A percentile compares a stretch with the other conserved stretches of the same genome.
Evolutionary conservation across 306 rosid genomes (phyloP).

Genomic region (Lathyrus oleraceus): DNA sequence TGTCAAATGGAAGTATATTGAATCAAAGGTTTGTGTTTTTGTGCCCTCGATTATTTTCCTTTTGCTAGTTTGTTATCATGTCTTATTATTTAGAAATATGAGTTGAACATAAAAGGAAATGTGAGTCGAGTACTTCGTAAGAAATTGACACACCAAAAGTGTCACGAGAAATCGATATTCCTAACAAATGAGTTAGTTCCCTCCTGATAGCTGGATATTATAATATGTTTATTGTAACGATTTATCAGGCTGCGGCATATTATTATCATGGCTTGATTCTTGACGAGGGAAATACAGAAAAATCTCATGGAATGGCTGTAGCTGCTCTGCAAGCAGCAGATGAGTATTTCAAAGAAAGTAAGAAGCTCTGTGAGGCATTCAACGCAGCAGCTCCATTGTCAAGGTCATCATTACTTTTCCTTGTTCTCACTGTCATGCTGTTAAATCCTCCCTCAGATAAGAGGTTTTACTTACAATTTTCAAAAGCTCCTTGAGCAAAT

Average conservation of each 20-base stretch:
- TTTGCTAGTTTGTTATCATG: not conserved
- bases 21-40: conserved; percentile 72
- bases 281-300: conserved; percentile 98
- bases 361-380: conserved; percentile 78
- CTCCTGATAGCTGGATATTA: not conserved
- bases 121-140: not conserved
- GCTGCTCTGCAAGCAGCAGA: conserved; percentile 98
- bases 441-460: conserved; percentile 7
- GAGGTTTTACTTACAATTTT: not conserved
- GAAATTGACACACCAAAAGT: not conserved
- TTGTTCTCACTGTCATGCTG: not conserved
- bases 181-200: not conserved
- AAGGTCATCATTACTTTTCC: conserved; percentile 52
- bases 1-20: conserved; percentile 88
- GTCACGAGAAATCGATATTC: not conserved
- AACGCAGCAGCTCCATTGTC: conserved; percentile 77
- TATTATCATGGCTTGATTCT: conserved; percentile 97
- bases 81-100: not conserved
- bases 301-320: conserved; percentile 95
- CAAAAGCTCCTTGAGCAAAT: not conserved
- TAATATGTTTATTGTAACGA: conserved; percentile 19
- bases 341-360: conserved; percentile 95
- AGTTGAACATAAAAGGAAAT: not conserved
- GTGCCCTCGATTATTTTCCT: conserved; percentile 10
- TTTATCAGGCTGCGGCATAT: conserved; percentile 90